phyloP scores from a whole-genome alignment of 179 eudicot genomes.

The Nepenthes alata region DNA sequence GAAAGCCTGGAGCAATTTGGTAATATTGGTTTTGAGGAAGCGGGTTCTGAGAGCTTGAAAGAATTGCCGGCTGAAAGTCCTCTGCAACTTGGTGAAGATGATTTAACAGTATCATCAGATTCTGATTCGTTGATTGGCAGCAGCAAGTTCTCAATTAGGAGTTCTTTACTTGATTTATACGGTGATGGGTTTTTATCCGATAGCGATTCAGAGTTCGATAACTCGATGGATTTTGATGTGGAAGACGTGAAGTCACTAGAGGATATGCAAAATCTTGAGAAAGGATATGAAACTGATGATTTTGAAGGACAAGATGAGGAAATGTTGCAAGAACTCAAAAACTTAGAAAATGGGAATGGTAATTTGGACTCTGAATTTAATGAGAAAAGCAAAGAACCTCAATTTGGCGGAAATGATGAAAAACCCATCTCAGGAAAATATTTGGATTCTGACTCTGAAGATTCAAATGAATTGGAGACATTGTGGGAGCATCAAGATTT shows the following conservation, averaged over 20 bases:
- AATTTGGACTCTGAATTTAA: neutral
- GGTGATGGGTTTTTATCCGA: constrained; percentile 55
- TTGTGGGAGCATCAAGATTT: constrained; percentile 93
- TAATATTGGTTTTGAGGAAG: neutral
- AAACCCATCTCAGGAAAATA: constrained; percentile 19
- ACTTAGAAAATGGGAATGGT: constrained; percentile 4
- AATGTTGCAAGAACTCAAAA: constrained; percentile 6
- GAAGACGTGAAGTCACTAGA: constrained; percentile 37
- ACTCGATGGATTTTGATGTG: constrained; percentile 20
- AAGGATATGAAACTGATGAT: constrained; percentile 1
- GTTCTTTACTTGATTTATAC: constrained; percentile 28
- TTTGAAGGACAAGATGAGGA: neutral
- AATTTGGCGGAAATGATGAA: constrained; percentile 8
- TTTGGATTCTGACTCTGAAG: constrained; percentile 35
- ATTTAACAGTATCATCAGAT: constrained; percentile 19
- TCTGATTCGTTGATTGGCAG: constrained; percentile 37
- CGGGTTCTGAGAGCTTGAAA: neutral
- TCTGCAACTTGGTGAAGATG: constrained; percentile 9
- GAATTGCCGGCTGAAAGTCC: constrained; percentile 1
- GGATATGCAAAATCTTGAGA: constrained; percentile 30
- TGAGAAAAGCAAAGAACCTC: constrained; percentile 1
- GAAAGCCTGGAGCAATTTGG: neutral
- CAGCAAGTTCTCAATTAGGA: constrained; percentile 27
- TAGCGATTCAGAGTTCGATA: constrained; percentile 33
- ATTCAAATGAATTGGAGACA: constrained; percentile 43